These are phyloP conservation scores for Rhynchospora breviuscula DNA, from an alignment of 176 grass and related monocot genomes.

Conservation along the genomic window DNA sequence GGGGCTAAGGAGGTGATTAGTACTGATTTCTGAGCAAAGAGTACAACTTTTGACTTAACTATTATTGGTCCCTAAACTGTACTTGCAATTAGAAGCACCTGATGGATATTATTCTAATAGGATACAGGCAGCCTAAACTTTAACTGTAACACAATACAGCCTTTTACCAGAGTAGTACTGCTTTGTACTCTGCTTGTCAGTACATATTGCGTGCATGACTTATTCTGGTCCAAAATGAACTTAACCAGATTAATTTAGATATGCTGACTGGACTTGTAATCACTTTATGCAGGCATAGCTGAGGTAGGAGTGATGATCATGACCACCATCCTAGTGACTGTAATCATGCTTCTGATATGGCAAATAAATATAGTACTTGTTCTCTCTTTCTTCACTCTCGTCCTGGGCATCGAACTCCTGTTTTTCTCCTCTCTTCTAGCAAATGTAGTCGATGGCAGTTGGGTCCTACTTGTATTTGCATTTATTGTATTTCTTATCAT, in stretches of 20 bases:
- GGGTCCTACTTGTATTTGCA: conserved; percentile 82
- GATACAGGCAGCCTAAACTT: neutral
- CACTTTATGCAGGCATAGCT: conserved; percentile 65
- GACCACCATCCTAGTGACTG: conserved; percentile 86
- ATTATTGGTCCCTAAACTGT: neutral
- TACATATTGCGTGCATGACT: neutral
- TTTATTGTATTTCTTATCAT: conserved; percentile 74
- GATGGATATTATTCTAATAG: neutral
- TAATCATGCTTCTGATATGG: conserved; percentile 99
- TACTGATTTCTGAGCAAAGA: neutral
- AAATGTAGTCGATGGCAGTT: conserved; percentile 79
- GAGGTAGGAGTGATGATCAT: conserved; percentile 97
- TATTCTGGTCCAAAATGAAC: neutral
- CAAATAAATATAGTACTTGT: conserved; percentile 91
- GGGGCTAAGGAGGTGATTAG: neutral
- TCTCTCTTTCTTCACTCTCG: conserved; percentile 65
- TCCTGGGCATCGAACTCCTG: conserved; percentile 81
- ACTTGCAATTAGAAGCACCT: neutral
- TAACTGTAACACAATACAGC: neutral
- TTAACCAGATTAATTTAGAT: neutral
- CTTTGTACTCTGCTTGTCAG: neutral
- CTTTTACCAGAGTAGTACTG: neutral
- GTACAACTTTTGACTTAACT: neutral
- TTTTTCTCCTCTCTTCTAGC: conserved; percentile 91
- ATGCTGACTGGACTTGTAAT: neutral